A percentile compares a stretch with the other conserved stretches of the same genome.
Evolutionary conservation across 2,329 filamentous ascomycete genomes (phyloP).

Genomic region (Alternaria rosae): DNA sequence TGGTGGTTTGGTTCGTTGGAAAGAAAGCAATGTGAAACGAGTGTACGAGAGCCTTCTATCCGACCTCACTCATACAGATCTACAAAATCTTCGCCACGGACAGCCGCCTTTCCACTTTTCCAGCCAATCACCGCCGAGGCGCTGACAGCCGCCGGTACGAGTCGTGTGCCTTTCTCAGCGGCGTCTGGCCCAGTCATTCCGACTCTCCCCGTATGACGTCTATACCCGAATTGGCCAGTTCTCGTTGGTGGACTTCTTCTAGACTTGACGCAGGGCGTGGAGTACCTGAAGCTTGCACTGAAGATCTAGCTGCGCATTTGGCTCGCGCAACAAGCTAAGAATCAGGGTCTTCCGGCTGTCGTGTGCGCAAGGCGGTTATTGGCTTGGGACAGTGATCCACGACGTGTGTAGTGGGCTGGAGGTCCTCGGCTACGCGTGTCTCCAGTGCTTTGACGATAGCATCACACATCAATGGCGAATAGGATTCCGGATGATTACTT

Average conservation of each 20-base stretch:
- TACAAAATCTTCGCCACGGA: conserved; percentile 15
- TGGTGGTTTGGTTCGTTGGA: conserved; percentile 1
- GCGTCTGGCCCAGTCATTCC: conserved; percentile 17
- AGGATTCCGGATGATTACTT: not conserved
- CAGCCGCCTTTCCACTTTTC: not conserved
- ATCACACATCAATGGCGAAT: not conserved
- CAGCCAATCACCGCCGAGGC: conserved; percentile 16
- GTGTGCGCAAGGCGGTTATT: conserved; percentile 5
- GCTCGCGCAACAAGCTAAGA: conserved; percentile 1
- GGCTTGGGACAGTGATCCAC: not conserved
- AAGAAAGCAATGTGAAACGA: conserved; percentile 3
- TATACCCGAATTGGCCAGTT: not conserved
- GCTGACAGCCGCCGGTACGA: conserved; percentile 6
- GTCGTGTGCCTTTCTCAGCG: conserved; percentile 18
- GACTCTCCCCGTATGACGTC: conserved; percentile 34
- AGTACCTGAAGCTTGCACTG: conserved; percentile 12
- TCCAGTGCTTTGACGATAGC: not conserved
- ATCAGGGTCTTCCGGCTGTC: conserved; percentile 14
- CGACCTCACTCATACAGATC: conserved; percentile 4
- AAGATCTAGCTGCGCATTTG: not conserved
- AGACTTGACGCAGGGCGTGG: conserved; percentile 13
- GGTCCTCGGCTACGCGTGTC: not conserved
- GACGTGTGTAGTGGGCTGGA: not conserved
- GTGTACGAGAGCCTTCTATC: conserved; percentile 4
- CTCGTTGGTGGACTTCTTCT: conserved; percentile 10